Evolutionary conservation across 2,329 filamentous ascomycete genomes (phyloP).

Genomic region (Alternaria burnsii): DNA sequence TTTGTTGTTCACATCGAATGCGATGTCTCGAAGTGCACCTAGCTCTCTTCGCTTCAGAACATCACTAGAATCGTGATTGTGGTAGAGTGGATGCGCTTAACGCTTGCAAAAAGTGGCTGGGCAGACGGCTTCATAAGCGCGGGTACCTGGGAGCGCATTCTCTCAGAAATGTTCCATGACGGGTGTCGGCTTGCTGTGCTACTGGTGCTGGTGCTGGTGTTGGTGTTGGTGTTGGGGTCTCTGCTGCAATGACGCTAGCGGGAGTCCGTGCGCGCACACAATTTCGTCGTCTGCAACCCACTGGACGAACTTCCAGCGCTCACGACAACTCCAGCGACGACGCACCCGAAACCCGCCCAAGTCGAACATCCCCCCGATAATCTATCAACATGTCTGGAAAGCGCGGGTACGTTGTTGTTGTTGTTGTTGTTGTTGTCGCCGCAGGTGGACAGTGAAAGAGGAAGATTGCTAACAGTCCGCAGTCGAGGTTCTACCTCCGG

Average conservation of each 20-base stretch:
- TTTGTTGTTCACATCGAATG: neutral
- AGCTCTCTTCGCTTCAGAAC: neutral
- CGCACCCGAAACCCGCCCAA: constrained; percentile 25
- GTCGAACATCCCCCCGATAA: constrained; percentile 21
- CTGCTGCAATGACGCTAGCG: constrained; percentile 2
- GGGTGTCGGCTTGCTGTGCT: too few species aligned
- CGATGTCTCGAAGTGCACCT: too few species aligned
- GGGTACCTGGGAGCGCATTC: neutral
- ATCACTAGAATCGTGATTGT: neutral
- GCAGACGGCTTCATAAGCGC: neutral
- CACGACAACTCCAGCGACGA: constrained; percentile 24
- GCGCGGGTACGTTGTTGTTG: constrained; percentile 22
- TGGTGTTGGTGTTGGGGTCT: neutral
- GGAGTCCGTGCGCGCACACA: constrained; percentile 2
- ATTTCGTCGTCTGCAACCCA: constrained; percentile 11
- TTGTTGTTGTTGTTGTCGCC: neutral
- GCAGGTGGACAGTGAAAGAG: neutral
- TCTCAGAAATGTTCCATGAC: too few species aligned
- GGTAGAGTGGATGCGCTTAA: too few species aligned
- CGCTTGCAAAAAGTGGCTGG: too few species aligned
- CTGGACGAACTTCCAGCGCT: constrained; percentile 17
- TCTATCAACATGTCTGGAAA: constrained; percentile 26
- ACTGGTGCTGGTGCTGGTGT: neutral
- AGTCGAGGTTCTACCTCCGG: constrained; percentile 88
- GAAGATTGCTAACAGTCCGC: constrained; percentile 38